Base-by-base conservation (phyloP, 139 green algal species). In the Chlamydomonas sp. region DNA sequence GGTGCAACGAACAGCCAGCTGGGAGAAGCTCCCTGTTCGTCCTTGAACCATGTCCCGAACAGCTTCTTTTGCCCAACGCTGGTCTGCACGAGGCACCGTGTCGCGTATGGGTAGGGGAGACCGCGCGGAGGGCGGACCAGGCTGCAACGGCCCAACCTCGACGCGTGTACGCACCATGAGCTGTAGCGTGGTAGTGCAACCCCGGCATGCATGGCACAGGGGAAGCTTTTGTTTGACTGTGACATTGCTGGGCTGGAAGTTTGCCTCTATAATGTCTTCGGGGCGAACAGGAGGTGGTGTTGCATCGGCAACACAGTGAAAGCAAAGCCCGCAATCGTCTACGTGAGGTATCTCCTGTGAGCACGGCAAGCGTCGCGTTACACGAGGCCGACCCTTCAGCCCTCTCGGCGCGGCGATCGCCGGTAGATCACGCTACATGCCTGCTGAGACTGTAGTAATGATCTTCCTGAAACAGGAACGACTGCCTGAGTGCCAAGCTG, bases 1-100 rank as follows among this genome's bases (percentile, higher is more conserved):
- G 81, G 83, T 5, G 90, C 86, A 16, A 89, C 77, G 49, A 93
- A 93, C 61, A 93, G 87, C 90, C 90, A 93, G 31, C 85, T 90
- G 16, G 86, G 79, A 0, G 90, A 93, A 9, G 90, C 90, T 18
- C 90, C 90, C 31, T 9, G 83, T 68, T 93, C 90, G 63, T 91
- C 90, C 4, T 31, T 79, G 59, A 93, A 93, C 66, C 83, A 86
- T 6, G 78, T 75, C 14, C 85, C 82, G 18, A 91, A 91, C 18
- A 91, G 75, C 63, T 88, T 81, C 72, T 91, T 91, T 20, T 86
- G 71, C 1, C 88, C 88, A 1, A 57, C 59, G 64, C 63, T 83
- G 31, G 68, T 83, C 88, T 91, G 88, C 63, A 74, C 2, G n/a
- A 18, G 4, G 5, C 17, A 12, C 14, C 2, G 73, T 58, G 17